These are phyloP conservation scores for Pseudogymnoascus sp. DNA, from an alignment of 2,329 filamentous ascomycete genomes.

Conservation along the genomic window DNA sequence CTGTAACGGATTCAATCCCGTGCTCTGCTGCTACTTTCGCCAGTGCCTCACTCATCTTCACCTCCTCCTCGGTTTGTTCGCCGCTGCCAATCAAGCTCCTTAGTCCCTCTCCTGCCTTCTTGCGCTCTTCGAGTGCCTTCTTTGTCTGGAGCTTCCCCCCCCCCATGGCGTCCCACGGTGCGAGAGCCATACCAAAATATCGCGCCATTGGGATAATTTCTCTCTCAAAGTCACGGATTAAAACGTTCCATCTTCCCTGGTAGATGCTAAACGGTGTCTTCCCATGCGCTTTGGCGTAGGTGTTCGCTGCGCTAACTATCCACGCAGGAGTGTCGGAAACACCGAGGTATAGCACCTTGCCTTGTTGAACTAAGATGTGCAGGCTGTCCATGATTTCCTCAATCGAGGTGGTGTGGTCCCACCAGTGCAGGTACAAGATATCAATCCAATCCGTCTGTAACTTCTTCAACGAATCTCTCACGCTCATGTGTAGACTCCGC, in stretches of 20 bases:
- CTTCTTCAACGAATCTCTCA: constrained; percentile 51
- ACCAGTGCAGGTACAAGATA: constrained; percentile 35
- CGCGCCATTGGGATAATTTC: constrained; percentile 55
- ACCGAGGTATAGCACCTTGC: constrained; percentile 63
- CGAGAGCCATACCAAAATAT: constrained; percentile 50
- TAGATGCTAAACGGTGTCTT: constrained; percentile 64
- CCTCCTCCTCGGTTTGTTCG: constrained; percentile 21
- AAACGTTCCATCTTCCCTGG: constrained; percentile 58
- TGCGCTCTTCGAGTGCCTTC: constrained; percentile 33
- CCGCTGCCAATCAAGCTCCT: constrained; percentile 41
- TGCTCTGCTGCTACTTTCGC: constrained; percentile 51
- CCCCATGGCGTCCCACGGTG: constrained; percentile 51
- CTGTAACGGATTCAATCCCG: constrained; percentile 52
- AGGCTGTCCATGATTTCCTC: constrained; percentile 63
- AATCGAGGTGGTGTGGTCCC: constrained; percentile 55
- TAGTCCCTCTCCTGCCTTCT: constrained; percentile 23
- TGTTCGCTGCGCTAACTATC: constrained; percentile 60
- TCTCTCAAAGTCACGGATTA: constrained; percentile 57
- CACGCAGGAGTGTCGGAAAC: constrained; percentile 65
- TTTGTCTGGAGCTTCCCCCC: constrained; percentile 42
- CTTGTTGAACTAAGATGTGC: constrained; percentile 51
- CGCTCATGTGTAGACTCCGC: constrained; percentile 52
- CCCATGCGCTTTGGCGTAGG: constrained; percentile 63
- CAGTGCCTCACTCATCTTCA: constrained; percentile 26
- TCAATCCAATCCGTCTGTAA: constrained; percentile 65